A percentile compares a stretch with the other conserved stretches of the same genome.
These are phyloP conservation scores for Cystobasidium slooffiae DNA, from an alignment of 1,284 basidiomycete species.

Conservation along the genomic window DNA sequence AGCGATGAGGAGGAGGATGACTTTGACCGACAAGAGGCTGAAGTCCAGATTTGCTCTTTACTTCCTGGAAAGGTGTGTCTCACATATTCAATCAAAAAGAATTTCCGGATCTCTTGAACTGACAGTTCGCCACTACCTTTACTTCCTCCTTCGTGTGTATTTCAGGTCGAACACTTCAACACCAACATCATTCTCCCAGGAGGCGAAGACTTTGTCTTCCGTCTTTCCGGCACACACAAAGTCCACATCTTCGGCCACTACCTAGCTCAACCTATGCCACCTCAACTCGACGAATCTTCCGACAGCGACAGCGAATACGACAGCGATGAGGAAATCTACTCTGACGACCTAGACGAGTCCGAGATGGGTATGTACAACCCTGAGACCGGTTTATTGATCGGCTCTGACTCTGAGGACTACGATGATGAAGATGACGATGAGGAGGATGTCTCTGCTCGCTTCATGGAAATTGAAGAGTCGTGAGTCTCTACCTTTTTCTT, in stretches of 20 bases:
- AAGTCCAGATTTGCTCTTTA: constrained; percentile 59
- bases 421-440: constrained; percentile 48
- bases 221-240: constrained; percentile 69
- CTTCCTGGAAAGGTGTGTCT: constrained; percentile 59
- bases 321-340: constrained; percentile 62
- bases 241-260: constrained; percentile 89
- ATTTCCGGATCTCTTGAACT: constrained; percentile 60
- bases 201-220: constrained; percentile 62
- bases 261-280: constrained; percentile 62
- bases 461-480: constrained; percentile 63
- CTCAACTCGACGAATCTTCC: constrained; percentile 36
- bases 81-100: constrained; percentile 61
- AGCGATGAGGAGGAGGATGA: constrained; percentile 62
- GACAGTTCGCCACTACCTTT: constrained; percentile 7
- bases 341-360: constrained; percentile 60
- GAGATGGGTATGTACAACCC: constrained; percentile 43
- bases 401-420: constrained; percentile 53
- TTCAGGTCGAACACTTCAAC: constrained; percentile 80
- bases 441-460: constrained; percentile 60
- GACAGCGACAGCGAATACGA: constrained; percentile 46
- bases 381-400: constrained; percentile 53
- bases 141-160: background rate
- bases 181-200: constrained; percentile 58
- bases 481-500: constrained; percentile 9
- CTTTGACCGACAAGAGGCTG: constrained; percentile 59